Percentiles rank a stretch among this genome's conserved stretches.
Evolutionary conservation across 306 rosid genomes (phyloP).

Genomic region (Cicer pinnatifidum): DNA sequence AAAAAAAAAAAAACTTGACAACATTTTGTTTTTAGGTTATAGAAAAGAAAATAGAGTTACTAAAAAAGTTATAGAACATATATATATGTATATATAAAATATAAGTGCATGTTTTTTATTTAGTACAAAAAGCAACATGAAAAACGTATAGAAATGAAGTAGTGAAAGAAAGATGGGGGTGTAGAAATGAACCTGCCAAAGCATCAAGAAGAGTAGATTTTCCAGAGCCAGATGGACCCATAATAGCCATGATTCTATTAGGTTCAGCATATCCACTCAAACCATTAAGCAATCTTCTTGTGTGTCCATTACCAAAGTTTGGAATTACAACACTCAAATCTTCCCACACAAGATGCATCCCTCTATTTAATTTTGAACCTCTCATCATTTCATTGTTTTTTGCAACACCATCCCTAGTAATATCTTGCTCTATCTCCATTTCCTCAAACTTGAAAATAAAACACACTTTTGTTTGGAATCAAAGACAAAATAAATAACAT

Average conservation of each 20-base stretch:
- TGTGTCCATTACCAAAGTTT: slow-evolving; percentile 68
- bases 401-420: background rate
- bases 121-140: no score
- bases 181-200: slow-evolving; percentile 61
- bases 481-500: background rate
- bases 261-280: slow-evolving; percentile 86
- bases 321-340: slow-evolving; percentile 75
- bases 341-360: slow-evolving; percentile 84
- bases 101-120: no score
- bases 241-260: slow-evolving; percentile 81
- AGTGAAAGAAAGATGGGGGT: no score
- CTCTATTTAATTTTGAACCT: slow-evolving; percentile 14
- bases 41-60: no score
- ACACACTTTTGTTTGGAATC: background rate
- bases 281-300: slow-evolving; percentile 71
- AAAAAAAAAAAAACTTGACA: no score
- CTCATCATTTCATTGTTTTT: background rate
- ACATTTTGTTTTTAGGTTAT: no score
- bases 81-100: no score
- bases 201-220: slow-evolving; percentile 95
- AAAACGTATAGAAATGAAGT: no score
- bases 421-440: slow-evolving; percentile 55
- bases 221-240: slow-evolving; percentile 99
- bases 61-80: no score
- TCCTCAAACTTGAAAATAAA: background rate